Evolutionary conservation across 2,329 filamentous ascomycete genomes (phyloP), one percentile per base, ranked within the genome.

Genomic region (Fusarium lyarnte): DNA sequence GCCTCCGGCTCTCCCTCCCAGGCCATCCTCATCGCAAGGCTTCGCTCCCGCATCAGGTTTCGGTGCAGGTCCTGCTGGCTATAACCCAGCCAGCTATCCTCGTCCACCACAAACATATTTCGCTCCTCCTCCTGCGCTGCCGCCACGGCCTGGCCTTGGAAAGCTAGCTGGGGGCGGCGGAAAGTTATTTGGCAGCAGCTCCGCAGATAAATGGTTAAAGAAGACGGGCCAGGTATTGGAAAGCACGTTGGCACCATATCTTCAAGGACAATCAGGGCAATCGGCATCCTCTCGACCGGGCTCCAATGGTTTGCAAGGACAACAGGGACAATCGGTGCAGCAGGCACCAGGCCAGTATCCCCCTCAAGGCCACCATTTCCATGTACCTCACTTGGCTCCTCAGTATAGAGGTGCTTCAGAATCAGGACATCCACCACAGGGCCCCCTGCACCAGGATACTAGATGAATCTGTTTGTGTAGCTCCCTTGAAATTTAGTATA

Each of bases 221-320:
- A 82, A 80, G 74, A 82, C 81, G 31, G 78, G 78, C 29, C 76
- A 80, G 49, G 78, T 77, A 17, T 67, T 83, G 27, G 81, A 82
- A 68, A 80, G 73, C 51, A 80, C 75, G 38, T 66, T 81, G 47
- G 80, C 78, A 27, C 74, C 78, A 6, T 78, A 80, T 43, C 57
- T 79, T 49, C 79, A 80, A 53, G 70, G 60, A 27, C 69, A 73
- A 25, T 33, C 57, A 16, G 58, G 62, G 17, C 70, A 74, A 23
- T 35, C 57, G 13, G 58, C 58, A 33, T 43, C 62, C n/a, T 59
- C 74, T 51, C 67, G 63, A 35, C 72, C 66, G 23, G 66, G 60
- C 45, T 35, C 62, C 33, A 41, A 73, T 29, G 59, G 66, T 39
- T 43, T 54, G 31, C 52, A 66, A 17, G 71, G 64, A 25, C 70